Percentiles rank a stretch among this genome's conserved stretches.
phyloP scores from a whole-genome alignment of 2,329 filamentous ascomycete genomes.

The Ophiostoma ulmi region DNA sequence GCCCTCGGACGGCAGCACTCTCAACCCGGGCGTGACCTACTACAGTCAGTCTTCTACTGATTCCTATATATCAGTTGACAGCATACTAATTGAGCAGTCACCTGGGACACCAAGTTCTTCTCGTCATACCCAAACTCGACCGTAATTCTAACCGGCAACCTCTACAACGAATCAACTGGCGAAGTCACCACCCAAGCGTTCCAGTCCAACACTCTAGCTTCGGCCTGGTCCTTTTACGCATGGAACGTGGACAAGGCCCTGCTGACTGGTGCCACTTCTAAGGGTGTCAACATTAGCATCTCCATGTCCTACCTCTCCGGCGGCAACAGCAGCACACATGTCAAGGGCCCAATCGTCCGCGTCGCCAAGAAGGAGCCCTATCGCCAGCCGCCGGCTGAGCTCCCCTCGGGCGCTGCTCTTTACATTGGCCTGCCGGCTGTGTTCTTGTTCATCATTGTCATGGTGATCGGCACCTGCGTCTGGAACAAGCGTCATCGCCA shows the following conservation, averaged over 20 bases:
- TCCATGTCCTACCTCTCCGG: conserved; percentile 38
- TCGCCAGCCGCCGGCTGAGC: conserved; percentile 32
- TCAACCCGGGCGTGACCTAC: conserved; percentile 46
- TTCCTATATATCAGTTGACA: neutral
- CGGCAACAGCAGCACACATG: conserved; percentile 27
- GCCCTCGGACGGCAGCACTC: conserved; percentile 41
- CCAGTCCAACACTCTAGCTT: conserved; percentile 35
- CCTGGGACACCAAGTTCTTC: conserved; percentile 53
- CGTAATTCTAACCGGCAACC: conserved; percentile 37
- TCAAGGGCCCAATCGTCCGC: conserved; percentile 41
- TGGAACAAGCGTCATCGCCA: conserved; percentile 49
- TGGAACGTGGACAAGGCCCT: conserved; percentile 39
- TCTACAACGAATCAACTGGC: conserved; percentile 39
- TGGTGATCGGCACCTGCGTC: conserved; percentile 52
- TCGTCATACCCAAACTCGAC: conserved; percentile 38
- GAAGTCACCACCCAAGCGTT: conserved; percentile 33
- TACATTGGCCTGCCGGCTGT: conserved; percentile 50
- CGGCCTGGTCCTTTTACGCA: conserved; percentile 46
- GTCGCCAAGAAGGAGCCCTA: conserved; percentile 38
- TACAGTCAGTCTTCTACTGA: conserved; percentile 40
- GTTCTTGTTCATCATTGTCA: conserved; percentile 44
- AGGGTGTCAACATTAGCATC: conserved; percentile 45
- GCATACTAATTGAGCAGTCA: conserved; percentile 39
- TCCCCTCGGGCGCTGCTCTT: conserved; percentile 40
- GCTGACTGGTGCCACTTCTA: conserved; percentile 35